Evolutionary conservation across 2,329 filamentous ascomycete species (phyloP).

Genomic region (Talaromyces verruculosus): DNA sequence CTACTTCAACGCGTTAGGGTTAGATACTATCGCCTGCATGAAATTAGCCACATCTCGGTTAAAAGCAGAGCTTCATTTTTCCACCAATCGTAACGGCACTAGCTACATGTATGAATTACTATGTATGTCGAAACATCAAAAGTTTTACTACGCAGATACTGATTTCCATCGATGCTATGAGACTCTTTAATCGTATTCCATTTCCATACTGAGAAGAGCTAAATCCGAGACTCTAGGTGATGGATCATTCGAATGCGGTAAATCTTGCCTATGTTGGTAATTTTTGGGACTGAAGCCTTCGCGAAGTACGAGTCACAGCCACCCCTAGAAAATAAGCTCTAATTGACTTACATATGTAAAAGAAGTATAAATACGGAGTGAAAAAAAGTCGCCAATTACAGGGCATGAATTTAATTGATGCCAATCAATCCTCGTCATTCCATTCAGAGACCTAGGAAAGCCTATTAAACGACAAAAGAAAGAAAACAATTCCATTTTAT

Average conservation of each 20-base stretch:
- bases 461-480: not conserved
- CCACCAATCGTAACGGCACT: not conserved
- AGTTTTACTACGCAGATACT: not conserved
- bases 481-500: not conserved
- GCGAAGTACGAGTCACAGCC: no score
- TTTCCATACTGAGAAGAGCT: no score
- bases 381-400: no score
- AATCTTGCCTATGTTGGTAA: slow-evolving; percentile 6
- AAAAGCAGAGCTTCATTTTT: not conserved
- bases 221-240: not conserved
- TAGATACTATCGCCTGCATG: not conserved
- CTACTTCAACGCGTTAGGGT: not conserved
- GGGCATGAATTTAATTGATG: no score
- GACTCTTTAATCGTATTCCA: no score
- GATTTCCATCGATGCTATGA: no score
- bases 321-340: no score
- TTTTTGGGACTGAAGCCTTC: not conserved
- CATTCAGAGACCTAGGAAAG: not conserved
- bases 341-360: no score
- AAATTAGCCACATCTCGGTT: not conserved
- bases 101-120: not conserved
- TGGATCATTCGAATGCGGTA: not conserved
- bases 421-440: not conserved
- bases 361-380: no score
- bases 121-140: not conserved